A percentile compares a stretch with the other conserved stretches of the same genome.
Evolutionary conservation across 208 protist species (phyloP).

Genomic region (Trypanosomatidae sp.): DNA sequence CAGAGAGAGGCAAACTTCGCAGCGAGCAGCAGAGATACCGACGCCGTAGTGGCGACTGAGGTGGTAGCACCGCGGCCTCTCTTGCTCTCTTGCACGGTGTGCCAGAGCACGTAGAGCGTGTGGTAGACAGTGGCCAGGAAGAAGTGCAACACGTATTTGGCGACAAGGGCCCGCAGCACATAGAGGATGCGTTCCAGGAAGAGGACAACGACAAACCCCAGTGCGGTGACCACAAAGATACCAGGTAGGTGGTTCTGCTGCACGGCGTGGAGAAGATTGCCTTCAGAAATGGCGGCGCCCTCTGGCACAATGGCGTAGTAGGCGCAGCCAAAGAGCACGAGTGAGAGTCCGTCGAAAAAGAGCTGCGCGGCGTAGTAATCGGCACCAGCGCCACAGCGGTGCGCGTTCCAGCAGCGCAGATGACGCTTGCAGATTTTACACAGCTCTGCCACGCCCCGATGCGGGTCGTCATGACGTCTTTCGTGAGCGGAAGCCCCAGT

Average conservation of each 20-base stretch:
- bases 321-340: slow-evolving; percentile 47
- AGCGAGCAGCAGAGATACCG: slow-evolving; percentile 31
- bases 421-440: slow-evolving; percentile 7
- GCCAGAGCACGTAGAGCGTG: slow-evolving; percentile 42
- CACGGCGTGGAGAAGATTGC: slow-evolving; percentile 61
- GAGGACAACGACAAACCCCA: slow-evolving; percentile 53
- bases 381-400: slow-evolving; percentile 47
- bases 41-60: slow-evolving; percentile 15
- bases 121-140: slow-evolving; percentile 34
- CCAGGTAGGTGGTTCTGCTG: slow-evolving; percentile 68
- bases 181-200: slow-evolving; percentile 71
- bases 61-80: background rate
- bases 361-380: slow-evolving; percentile 59
- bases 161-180: slow-evolving; percentile 32
- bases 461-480: background rate
- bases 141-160: slow-evolving; percentile 45
- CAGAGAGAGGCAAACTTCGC: slow-evolving; percentile 47
- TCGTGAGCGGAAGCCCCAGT: background rate
- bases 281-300: slow-evolving; percentile 16
- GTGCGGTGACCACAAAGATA: slow-evolving; percentile 55
- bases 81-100: slow-evolving; percentile 5
- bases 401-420: slow-evolving; percentile 14
- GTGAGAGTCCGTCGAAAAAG: slow-evolving; percentile 35
- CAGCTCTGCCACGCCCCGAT: background rate
- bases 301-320: slow-evolving; percentile 51